Percentiles rank a stretch among this genome's conserved stretches.
These are phyloP conservation scores for Conoideocrella luteorostrata DNA, from an alignment of 2,329 filamentous ascomycete genomes.

Conservation along the genomic window DNA sequence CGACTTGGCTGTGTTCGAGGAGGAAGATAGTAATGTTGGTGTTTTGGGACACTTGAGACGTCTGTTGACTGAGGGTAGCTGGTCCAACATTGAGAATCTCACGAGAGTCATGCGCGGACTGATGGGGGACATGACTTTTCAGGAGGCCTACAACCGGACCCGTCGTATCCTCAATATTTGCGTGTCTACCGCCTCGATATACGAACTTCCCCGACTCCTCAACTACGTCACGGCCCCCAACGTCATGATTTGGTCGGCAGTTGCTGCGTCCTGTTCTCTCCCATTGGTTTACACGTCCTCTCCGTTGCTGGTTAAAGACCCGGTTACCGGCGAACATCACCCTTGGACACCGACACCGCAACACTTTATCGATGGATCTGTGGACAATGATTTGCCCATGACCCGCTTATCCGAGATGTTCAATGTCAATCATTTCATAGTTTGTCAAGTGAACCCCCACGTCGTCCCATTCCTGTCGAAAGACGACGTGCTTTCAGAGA, in stretches of 20 bases:
- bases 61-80: slow-evolving; percentile 72
- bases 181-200: slow-evolving; percentile 80
- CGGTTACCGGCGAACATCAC: slow-evolving; percentile 65
- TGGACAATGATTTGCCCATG: slow-evolving; percentile 92
- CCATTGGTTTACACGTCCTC: slow-evolving; percentile 78
- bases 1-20: slow-evolving; percentile 76
- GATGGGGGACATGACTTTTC: slow-evolving; percentile 86
- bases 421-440: slow-evolving; percentile 97
- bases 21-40: slow-evolving; percentile 50
- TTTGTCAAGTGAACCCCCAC: slow-evolving; percentile 93
- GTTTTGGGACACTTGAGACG: slow-evolving; percentile 63
- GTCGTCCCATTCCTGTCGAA: slow-evolving; percentile 78
- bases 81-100: slow-evolving; percentile 79
- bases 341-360: slow-evolving; percentile 84
- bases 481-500: slow-evolving; percentile 54
- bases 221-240: slow-evolving; percentile 94
- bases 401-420: slow-evolving; percentile 88
- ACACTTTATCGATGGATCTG: slow-evolving; percentile 88
- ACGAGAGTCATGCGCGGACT: slow-evolving; percentile 73
- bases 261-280: slow-evolving; percentile 92
- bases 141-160: slow-evolving; percentile 93
- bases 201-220: slow-evolving; percentile 77
- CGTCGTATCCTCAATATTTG: slow-evolving; percentile 88
- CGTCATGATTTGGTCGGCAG: slow-evolving; percentile 93
- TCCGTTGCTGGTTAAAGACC: slow-evolving; percentile 77